Evolutionary conservation across 257 asterid species (phyloP).

Genomic region (Buddleja alternifolia): DNA sequence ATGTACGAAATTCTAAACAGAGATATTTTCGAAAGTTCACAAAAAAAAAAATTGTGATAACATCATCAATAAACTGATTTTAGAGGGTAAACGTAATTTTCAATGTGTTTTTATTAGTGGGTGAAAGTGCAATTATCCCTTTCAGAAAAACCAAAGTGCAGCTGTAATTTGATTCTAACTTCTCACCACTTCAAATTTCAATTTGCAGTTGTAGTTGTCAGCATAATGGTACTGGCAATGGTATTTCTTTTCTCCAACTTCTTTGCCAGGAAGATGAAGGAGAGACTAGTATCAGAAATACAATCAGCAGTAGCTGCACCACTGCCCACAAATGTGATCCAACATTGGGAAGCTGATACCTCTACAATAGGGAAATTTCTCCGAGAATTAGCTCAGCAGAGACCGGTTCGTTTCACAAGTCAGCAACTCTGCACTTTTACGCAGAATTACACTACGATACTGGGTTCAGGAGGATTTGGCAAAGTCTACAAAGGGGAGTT

Average conservation of each 20-base stretch:
- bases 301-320: conserved; percentile 31
- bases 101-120: too few relatives aligned
- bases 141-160: too few relatives aligned
- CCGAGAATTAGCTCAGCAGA: conserved; percentile 37
- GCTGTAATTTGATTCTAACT: too few relatives aligned
- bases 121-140: too few relatives aligned
- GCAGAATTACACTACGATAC: conserved; percentile 29
- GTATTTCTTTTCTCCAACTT: conserved; percentile 7
- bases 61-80: too few relatives aligned
- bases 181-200: neutral
- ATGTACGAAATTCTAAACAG: too few relatives aligned
- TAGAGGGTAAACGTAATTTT: too few relatives aligned
- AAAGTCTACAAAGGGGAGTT: conserved; percentile 41
- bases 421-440: conserved; percentile 40
- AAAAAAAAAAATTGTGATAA: too few relatives aligned
- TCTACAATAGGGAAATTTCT: conserved; percentile 47
- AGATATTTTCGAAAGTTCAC: too few relatives aligned
- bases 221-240: conserved; percentile 10
- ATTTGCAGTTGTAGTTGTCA: conserved; percentile 17
- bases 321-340: conserved; percentile 9
- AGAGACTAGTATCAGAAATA: conserved; percentile 33
- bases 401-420: conserved; percentile 42
- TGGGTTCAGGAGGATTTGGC: conserved; percentile 46
- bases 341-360: conserved; percentile 35
- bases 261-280: conserved; percentile 28